Evolutionary conservation across 257 asterid genomes (phyloP), one percentile per base, ranked within the genome.

Genomic region (Solanum neorickii): DNA sequence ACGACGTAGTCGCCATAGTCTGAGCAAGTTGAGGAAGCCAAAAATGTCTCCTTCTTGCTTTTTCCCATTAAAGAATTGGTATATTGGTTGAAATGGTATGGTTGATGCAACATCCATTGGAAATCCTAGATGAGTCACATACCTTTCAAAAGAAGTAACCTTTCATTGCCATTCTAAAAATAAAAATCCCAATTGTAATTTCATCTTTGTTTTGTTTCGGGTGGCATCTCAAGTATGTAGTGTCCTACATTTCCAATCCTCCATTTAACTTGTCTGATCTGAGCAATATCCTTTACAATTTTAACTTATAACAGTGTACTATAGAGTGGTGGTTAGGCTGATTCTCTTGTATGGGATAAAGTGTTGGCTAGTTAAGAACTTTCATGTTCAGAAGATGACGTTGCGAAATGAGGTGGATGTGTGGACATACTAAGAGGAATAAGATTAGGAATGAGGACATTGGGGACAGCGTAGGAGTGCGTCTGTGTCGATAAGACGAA

Each of bases 41-140:
- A 96, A 94, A 76, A 87, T 93, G 2, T 91, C 92, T 9, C 94
- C 94, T 0, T 25, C 56, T 60, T 88, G 88, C 86, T 9, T 88
- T 87, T 80, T 93, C 80, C 98, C 96, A 1, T 95, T 88, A 85
- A 93, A 73, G 35, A 93, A 29, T 27, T 90, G 91, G 86, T 91
- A 93, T 72, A 95, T 82, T 56, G 92, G 83, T 87, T 94, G 98
- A 88, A 94, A 92, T 15, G 99, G 99, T 85, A 95, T 86, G 46
- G 99, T 96, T 13, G 99, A 96, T 66, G 98, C 98, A 56, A 95
- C 94, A 69, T 96, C 98, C 98, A 96, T 90, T 10, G 98, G 96
- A 72, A 95, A 94, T 94, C 98, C 92, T 29, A 94, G 88, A 87
- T 89, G 94, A 5, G 90, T 86, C 21, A 92, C 90, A 69, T 95